These are phyloP conservation scores for Cordia subcordata DNA, from an alignment of 257 asterid species.

Conservation along the genomic window DNA sequence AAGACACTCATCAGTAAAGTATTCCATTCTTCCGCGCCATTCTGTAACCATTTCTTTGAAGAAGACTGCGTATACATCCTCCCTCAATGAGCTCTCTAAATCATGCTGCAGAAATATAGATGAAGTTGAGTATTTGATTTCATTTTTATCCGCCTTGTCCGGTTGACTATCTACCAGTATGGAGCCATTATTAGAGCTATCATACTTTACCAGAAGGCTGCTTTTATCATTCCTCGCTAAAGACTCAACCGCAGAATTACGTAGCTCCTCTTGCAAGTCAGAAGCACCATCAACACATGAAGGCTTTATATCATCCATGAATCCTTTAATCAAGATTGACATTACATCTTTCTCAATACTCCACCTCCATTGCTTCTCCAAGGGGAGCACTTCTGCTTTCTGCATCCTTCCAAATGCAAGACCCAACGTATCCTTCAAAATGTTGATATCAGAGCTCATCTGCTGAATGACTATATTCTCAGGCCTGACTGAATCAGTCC, in stretches of 20 bases:
- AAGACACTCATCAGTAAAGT: slow-evolving; percentile 25
- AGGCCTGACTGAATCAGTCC: slow-evolving; percentile 7
- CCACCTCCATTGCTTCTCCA: slow-evolving; percentile 67
- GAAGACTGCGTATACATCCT: slow-evolving; percentile 31
- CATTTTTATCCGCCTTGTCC: no score
- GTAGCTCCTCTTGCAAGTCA: slow-evolving; percentile 18
- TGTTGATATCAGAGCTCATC: slow-evolving; percentile 62
- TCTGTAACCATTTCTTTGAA: slow-evolving; percentile 31
- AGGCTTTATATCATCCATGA: slow-evolving; percentile 21
- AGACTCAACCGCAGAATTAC: background rate
- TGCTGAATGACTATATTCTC: slow-evolving; percentile 32
- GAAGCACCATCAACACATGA: slow-evolving; percentile 2
- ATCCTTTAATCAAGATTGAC: slow-evolving; percentile 38
- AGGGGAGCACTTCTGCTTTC: slow-evolving; percentile 40
- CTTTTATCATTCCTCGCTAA: no score
- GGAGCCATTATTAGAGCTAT: no score
- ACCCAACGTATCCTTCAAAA: slow-evolving; percentile 57
- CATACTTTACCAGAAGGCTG: no score
- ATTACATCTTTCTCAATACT: slow-evolving; percentile 50
- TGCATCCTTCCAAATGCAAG: slow-evolving; percentile 60
- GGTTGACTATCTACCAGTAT: no score
- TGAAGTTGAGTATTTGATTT: background rate
- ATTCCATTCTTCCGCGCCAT: slow-evolving; percentile 28
- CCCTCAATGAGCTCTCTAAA: slow-evolving; percentile 27
- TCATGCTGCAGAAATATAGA: no score